Conservation (phyloP, 441 rosid genomes). For the Pelargonium cotyledonis region DNA sequence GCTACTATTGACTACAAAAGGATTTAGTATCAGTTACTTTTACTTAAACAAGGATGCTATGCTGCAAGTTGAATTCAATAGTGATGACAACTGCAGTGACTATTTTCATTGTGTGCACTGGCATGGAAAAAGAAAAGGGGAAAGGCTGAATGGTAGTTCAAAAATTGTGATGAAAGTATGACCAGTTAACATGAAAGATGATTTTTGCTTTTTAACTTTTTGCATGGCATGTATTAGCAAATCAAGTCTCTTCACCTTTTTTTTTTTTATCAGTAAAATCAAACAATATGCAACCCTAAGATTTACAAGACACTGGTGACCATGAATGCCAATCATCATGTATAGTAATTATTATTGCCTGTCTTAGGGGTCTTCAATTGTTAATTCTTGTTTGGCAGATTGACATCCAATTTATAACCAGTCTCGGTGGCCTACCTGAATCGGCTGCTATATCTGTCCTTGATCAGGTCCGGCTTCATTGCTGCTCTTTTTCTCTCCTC, state of each 20-base stretch:
- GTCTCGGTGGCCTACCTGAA: constrained; percentile 9
- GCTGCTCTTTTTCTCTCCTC: not conserved
- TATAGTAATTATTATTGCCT: not conserved
- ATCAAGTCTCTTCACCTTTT: not conserved
- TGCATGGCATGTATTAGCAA: not conserved
- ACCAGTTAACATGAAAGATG: not conserved
- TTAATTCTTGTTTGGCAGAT: constrained; percentile 1
- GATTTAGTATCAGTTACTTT: not conserved
- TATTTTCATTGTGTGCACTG: not conserved
- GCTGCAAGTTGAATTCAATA: not conserved
- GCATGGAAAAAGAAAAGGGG: not conserved
- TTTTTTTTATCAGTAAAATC: not conserved
- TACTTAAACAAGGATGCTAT: not conserved
- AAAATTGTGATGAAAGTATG: not conserved
- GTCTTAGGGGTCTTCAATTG: not conserved
- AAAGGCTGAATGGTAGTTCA: too few species aligned
- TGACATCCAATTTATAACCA: constrained; percentile 11
- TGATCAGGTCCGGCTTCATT: constrained; percentile 3
- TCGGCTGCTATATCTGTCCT: constrained; percentile 12
- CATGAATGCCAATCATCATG: not conserved
- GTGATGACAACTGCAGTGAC: not conserved
- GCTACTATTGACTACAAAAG: not conserved
- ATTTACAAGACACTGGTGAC: not conserved
- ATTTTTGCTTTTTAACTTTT: not conserved
- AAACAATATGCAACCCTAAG: not conserved